phyloP scores from a whole-genome alignment of 1,284 basidiomycete genomes.

The Papiliotrema fonsecae region DNA sequence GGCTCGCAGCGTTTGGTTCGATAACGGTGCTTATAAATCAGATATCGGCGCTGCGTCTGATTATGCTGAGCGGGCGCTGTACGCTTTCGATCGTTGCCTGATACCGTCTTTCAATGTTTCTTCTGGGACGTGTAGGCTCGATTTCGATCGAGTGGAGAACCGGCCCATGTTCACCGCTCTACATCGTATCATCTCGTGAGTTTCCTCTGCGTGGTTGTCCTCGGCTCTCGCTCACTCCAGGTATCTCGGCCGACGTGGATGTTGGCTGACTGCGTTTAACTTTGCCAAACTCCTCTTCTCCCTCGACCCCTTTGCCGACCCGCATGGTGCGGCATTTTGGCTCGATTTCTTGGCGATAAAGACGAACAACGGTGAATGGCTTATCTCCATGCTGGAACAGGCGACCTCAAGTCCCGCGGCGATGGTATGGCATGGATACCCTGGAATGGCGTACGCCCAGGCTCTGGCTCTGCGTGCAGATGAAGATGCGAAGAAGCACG shows the following conservation, averaged over 20 bases:
- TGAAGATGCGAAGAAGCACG: constrained; percentile 55
- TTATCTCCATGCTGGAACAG: constrained; percentile 60
- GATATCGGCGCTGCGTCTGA: constrained; percentile 79
- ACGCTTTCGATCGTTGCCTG: constrained; percentile 82
- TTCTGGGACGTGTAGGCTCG: constrained; percentile 69
- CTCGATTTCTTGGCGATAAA: constrained; percentile 79
- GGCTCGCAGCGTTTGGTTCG: neutral
- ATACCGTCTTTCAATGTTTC: constrained; percentile 77
- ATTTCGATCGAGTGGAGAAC: constrained; percentile 61
- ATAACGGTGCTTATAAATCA: constrained; percentile 32
- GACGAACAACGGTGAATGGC: constrained; percentile 70
- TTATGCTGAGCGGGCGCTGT: constrained; percentile 77
- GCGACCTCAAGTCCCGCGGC: constrained; percentile 43
- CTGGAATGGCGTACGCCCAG: constrained; percentile 73
- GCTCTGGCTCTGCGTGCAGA: constrained; percentile 64
- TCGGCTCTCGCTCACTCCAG: constrained; percentile 42
- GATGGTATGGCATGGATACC: constrained; percentile 58
- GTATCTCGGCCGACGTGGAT: constrained; percentile 79
- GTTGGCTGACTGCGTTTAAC: constrained; percentile 80
- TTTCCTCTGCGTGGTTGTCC: constrained; percentile 4
- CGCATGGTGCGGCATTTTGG: constrained; percentile 76
- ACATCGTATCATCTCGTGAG: constrained; percentile 69
- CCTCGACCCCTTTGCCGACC: constrained; percentile 72
- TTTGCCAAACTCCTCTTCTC: constrained; percentile 75
- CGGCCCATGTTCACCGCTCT: constrained; percentile 54